Conservation (phyloP, 306 rosid genomes). For the Erythrophleum fordii region DNA sequence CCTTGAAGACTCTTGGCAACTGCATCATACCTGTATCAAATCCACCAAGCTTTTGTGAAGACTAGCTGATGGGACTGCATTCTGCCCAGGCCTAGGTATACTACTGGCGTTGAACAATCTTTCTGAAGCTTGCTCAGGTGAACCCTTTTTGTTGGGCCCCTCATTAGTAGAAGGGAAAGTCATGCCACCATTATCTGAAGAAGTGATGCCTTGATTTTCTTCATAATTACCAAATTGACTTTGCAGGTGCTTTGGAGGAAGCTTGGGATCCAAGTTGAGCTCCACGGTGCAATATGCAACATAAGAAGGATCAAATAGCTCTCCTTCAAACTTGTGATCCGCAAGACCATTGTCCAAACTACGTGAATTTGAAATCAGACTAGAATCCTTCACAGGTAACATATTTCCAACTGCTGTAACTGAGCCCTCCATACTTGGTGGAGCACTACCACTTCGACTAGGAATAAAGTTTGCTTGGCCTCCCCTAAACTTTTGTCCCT, state of each 20-base stretch:
- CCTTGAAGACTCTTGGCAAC: neutral
- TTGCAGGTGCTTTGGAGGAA: slow-evolving; percentile 45
- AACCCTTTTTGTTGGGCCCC: slow-evolving; percentile 45
- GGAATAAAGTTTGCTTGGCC: slow-evolving; percentile 44
- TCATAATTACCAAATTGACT: slow-evolving; percentile 47
- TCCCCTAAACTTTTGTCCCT: slow-evolving; percentile 36
- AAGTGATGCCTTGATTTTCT: slow-evolving; percentile 40
- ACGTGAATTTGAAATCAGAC: slow-evolving; percentile 40
- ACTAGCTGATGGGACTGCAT: slow-evolving; percentile 38
- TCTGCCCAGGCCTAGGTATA: slow-evolving; percentile 37
- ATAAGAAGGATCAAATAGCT: slow-evolving; percentile 54
- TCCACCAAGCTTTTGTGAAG: slow-evolving; percentile 63
- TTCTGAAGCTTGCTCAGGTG: slow-evolving; percentile 49
- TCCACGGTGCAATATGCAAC: slow-evolving; percentile 38
- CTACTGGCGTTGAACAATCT: slow-evolving; percentile 33
- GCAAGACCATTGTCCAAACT: slow-evolving; percentile 38
- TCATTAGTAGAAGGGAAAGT: slow-evolving; percentile 54
- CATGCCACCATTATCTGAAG: slow-evolving; percentile 49
- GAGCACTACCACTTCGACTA: slow-evolving; percentile 71
- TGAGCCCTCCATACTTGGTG: slow-evolving; percentile 77
- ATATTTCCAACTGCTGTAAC: slow-evolving; percentile 52
- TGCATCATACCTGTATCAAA: slow-evolving; percentile 63
- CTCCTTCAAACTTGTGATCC: slow-evolving; percentile 46
- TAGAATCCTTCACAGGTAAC: slow-evolving; percentile 47
- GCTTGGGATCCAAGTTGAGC: slow-evolving; percentile 52